Conservation (phyloP, 1,139 yeast species). For the Lodderomyces oxycetoniae region DNA sequence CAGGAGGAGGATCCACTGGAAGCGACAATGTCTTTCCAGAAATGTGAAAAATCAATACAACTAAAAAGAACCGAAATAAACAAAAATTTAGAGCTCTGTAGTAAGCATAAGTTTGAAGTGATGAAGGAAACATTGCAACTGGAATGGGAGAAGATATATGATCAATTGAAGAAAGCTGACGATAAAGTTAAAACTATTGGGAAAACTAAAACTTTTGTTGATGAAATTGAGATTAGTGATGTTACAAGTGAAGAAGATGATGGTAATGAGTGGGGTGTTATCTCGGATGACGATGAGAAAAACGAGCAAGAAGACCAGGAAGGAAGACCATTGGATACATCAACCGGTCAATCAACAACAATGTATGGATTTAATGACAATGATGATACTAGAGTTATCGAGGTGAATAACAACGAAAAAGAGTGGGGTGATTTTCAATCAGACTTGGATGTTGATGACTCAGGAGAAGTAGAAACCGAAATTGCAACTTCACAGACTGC, state of each 20-base stretch:
- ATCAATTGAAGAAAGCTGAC: neutral
- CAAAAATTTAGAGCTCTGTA: slow-evolving; percentile 25
- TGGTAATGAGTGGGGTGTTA: neutral
- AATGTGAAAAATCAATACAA: too few relatives aligned
- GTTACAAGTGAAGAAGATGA: neutral
- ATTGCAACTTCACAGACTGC: too few relatives aligned
- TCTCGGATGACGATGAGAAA: neutral
- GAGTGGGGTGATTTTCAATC: slow-evolving; percentile 5
- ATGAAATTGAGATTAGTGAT: too few relatives aligned
- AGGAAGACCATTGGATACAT: slow-evolving; percentile 1
- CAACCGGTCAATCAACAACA: neutral
- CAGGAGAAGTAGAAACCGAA: too few relatives aligned
- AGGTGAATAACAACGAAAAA: too few relatives aligned
- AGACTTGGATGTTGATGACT: neutral
- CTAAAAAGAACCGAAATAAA: slow-evolving; percentile 18
- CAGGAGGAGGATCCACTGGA: too few relatives aligned
- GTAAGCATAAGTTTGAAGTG: slow-evolving; percentile 25
- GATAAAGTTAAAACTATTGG: neutral
- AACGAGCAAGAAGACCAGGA: neutral
- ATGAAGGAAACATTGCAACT: too few relatives aligned
- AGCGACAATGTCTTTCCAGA: too few relatives aligned
- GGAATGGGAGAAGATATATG: slow-evolving; percentile 1
- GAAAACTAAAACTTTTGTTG: too few relatives aligned
- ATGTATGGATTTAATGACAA: neutral
- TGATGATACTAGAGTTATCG: neutral